Percentiles rank a stretch among this genome's conserved stretches.
Conservation (phyloP, 345 rosid species). For the Viola odorata region DNA sequence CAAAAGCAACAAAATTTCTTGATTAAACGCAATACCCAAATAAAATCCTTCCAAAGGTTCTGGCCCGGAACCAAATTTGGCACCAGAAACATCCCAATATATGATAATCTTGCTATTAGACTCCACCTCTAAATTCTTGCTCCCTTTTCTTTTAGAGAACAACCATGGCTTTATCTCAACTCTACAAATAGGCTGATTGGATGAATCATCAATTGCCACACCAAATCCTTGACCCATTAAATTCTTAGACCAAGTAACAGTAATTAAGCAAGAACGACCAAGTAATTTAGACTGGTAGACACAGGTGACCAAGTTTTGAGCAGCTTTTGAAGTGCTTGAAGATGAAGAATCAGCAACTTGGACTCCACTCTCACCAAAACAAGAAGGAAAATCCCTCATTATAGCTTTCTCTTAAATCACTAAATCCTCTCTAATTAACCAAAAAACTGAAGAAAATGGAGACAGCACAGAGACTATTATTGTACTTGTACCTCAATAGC, state of each 20-base stretch:
- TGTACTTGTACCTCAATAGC: slow-evolving; percentile 30
- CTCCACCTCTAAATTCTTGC: slow-evolving; percentile 47
- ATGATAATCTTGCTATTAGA: slow-evolving; percentile 42
- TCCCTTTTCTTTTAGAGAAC: slow-evolving; percentile 81
- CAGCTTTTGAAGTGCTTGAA: slow-evolving; percentile 45
- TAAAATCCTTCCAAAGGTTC: slow-evolving; percentile 74
- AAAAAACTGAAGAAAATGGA: neutral
- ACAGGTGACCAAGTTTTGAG: slow-evolving; percentile 76
- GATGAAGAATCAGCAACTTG: slow-evolving; percentile 85
- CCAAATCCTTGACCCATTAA: slow-evolving; percentile 81
- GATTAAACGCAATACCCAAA: slow-evolving; percentile 56
- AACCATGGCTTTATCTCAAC: slow-evolving; percentile 89
- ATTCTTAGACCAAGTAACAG: slow-evolving; percentile 77
- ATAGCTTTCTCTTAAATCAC: neutral
- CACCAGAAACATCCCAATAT: slow-evolving; percentile 68
- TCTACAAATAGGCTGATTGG: slow-evolving; percentile 60
- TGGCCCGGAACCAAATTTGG: slow-evolving; percentile 78
- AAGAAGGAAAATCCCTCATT: slow-evolving; percentile 96
- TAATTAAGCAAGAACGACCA: slow-evolving; percentile 57
- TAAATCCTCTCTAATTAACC: neutral
- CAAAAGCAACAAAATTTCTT: slow-evolving; percentile 56
- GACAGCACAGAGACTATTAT: neutral
- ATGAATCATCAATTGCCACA: slow-evolving; percentile 61
- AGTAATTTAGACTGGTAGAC: slow-evolving; percentile 62
- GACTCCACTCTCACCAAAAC: slow-evolving; percentile 93